Evolutionary conservation across 805 yeast genomes (phyloP).

Genomic region (Suhomyces sp.): DNA sequence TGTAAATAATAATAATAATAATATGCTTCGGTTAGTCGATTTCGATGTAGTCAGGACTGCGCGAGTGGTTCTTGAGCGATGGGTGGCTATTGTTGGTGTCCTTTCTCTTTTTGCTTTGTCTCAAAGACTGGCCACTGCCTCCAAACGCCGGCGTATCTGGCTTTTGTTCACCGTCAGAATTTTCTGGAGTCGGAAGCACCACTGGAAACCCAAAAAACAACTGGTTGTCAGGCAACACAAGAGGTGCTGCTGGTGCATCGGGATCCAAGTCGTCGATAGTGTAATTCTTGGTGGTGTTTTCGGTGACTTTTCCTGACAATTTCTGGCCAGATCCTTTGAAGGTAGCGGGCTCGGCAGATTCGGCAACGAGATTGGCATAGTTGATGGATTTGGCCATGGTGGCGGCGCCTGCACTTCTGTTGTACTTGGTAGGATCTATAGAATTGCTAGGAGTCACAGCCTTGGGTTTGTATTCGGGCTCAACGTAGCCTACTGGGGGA

Average conservation of each 20-base stretch:
- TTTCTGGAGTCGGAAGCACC: slow-evolving; percentile 39
- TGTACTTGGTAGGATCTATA: slow-evolving; percentile 33
- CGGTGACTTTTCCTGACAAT: slow-evolving; percentile 57
- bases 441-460: slow-evolving; percentile 33
- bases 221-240: slow-evolving; percentile 77
- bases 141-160: slow-evolving; percentile 32
- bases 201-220: slow-evolving; percentile 92
- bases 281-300: slow-evolving; percentile 19
- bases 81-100: slow-evolving; percentile 49
- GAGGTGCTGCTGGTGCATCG: slow-evolving; percentile 66
- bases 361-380: slow-evolving; percentile 56
- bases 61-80: slow-evolving; percentile 58
- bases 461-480: slow-evolving; percentile 64
- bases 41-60: slow-evolving; percentile 78
- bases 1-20: neutral
- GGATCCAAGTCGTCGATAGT: slow-evolving; percentile 47
- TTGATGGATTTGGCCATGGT: slow-evolving; percentile 76
- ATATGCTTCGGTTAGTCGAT: slow-evolving; percentile 50
- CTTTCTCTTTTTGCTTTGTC: slow-evolving; percentile 69
- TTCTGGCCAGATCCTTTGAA: slow-evolving; percentile 69
- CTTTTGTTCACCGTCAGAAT: slow-evolving; percentile 21
- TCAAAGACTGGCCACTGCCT: slow-evolving; percentile 75
- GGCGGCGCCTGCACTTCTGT: slow-evolving; percentile 48
- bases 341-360: slow-evolving; percentile 27
- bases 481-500: slow-evolving; percentile 97